phyloP scores from a whole-genome alignment of 2,329 filamentous ascomycete species.

The Neurospora sp. region DNA sequence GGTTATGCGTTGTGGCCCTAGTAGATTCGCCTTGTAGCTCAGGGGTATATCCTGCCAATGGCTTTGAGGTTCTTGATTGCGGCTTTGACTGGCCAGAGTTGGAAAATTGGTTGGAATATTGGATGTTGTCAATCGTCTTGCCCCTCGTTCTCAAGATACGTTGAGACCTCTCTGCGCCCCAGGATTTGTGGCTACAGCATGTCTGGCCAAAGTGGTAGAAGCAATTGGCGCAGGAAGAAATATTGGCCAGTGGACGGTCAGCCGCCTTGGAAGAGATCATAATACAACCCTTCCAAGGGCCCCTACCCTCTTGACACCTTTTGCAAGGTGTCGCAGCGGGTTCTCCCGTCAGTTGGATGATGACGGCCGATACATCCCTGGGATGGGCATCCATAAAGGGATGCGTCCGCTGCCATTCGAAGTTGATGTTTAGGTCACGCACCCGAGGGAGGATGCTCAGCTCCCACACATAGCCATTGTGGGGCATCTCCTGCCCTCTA shows the following conservation, averaged over 20 bases:
- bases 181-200: slow-evolving; percentile 14
- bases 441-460: slow-evolving; percentile 18
- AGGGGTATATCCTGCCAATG: background rate
- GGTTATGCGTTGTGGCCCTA: background rate
- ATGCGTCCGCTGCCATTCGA: slow-evolving; percentile 9
- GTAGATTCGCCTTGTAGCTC: background rate
- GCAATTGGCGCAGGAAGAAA: slow-evolving; percentile 21
- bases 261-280: slow-evolving; percentile 15
- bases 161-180: slow-evolving; percentile 5
- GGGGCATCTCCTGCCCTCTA: slow-evolving; percentile 5
- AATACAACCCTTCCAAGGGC: slow-evolving; percentile 22
- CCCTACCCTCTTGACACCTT: slow-evolving; percentile 16
- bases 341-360: slow-evolving; percentile 24
- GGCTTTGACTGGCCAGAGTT: background rate
- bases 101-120: too few relatives aligned
- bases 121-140: background rate
- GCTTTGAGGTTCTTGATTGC: background rate
- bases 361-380: slow-evolving; percentile 20
- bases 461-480: slow-evolving; percentile 13
- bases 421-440: slow-evolving; percentile 23
- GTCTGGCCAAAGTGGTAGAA: slow-evolving; percentile 19
- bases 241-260: background rate
- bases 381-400: slow-evolving; percentile 16
- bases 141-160: slow-evolving; percentile 2
- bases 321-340: slow-evolving; percentile 17